These are phyloP conservation scores for Lachancea mirantina DNA, from an alignment of 805 yeast genomes.

Conservation along the genomic window DNA sequence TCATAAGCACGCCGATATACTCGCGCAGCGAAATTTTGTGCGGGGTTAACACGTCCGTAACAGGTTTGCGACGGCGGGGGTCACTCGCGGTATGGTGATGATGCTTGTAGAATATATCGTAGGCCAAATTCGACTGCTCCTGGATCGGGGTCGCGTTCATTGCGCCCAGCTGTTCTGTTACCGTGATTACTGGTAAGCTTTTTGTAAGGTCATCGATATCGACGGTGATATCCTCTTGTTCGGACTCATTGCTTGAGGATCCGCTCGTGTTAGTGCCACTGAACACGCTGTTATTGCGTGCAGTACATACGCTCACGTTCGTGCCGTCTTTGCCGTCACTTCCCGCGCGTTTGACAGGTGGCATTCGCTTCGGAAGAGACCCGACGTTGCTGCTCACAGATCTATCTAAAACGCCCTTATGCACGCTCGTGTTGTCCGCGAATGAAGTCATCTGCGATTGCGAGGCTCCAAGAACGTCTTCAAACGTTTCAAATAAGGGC, in stretches of 20 bases:
- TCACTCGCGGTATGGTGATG: slow-evolving; percentile 2
- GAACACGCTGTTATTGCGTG: slow-evolving; percentile 6
- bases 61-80: background rate
- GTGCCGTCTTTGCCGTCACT: too few relatives aligned
- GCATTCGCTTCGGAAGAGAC: too few relatives aligned
- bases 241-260: slow-evolving; percentile 3
- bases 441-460: too few relatives aligned
- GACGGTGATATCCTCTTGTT: slow-evolving; percentile 12
- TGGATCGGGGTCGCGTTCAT: slow-evolving; percentile 14
- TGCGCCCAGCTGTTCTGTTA: slow-evolving; percentile 19
- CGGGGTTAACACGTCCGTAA: slow-evolving; percentile 5
- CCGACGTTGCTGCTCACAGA: slow-evolving; percentile 1
- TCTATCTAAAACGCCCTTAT: background rate
- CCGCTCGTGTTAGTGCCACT: slow-evolving; percentile 2
- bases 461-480: too few relatives aligned
- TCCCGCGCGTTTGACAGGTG: too few relatives aligned
- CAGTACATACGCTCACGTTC: slow-evolving; percentile 4
- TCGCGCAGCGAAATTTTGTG: slow-evolving; percentile 20
- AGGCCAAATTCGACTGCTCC: slow-evolving; percentile 19
- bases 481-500: background rate
- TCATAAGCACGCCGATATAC: slow-evolving; percentile 19
- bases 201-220: slow-evolving; percentile 19
- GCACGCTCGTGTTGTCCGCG: too few relatives aligned
- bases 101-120: slow-evolving; percentile 15
- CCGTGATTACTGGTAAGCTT: slow-evolving; percentile 20